Conservation (phyloP, 768 basidiomycete species). For the Lentinus brumalis region DNA sequence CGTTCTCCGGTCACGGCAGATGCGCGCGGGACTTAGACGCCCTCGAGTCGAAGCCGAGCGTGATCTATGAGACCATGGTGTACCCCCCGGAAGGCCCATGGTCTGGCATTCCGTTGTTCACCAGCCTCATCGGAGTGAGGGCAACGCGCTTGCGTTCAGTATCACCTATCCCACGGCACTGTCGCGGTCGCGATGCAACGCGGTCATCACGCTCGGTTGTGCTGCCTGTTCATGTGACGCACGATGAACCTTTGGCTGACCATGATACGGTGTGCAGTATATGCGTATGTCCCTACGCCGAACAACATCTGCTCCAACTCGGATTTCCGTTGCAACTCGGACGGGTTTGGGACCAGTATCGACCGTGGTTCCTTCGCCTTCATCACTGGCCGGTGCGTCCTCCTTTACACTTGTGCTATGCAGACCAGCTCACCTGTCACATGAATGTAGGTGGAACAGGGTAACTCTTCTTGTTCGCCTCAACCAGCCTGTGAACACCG, state of each 20-base stretch:
- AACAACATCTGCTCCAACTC: conserved; percentile 58
- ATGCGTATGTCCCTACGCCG: conserved; percentile 74
- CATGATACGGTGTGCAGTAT: conserved; percentile 49
- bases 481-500: conserved; percentile 64
- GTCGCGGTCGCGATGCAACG: neutral
- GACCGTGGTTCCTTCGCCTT: conserved; percentile 68
- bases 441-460: conserved; percentile 57
- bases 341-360: conserved; percentile 74
- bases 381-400: conserved; percentile 58
- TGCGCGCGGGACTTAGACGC: too few species aligned
- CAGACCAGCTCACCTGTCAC: conserved; percentile 1
- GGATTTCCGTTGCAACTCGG: conserved; percentile 65
- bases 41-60: too few species aligned
- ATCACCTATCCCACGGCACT: too few species aligned
- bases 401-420: neutral
- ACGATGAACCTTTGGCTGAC: neutral
- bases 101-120: too few species aligned
- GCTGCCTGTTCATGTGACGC: too few species aligned
- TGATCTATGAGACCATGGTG: too few species aligned
- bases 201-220: neutral
- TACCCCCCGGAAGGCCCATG: too few species aligned
- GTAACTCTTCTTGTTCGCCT: conserved; percentile 77
- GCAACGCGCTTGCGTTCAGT: too few species aligned
- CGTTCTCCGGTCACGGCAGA: too few species aligned
- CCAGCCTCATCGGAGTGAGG: too few species aligned